Base-by-base conservation (phyloP, 352 stramenopile genomes). In the Elongisporangium senticosum region DNA sequence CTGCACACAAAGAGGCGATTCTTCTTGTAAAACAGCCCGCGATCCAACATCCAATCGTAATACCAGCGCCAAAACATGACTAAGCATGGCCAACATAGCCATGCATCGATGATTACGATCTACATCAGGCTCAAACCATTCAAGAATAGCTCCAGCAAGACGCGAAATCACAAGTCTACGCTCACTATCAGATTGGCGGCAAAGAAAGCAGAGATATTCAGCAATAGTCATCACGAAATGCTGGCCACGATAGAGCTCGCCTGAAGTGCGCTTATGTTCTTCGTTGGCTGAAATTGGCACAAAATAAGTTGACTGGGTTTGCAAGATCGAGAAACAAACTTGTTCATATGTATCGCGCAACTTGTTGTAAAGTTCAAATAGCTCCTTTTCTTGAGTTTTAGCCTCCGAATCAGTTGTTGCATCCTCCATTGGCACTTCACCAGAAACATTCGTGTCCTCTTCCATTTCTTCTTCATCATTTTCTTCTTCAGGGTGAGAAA, bases 401-500 rank as follows among this genome's bases (percentile, higher is more conserved):
- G 43, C 56, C 26, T 52, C 59, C 10, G 51, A 55, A 21, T 43
- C 21, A 15, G 24, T 33, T 5, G 49, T 23, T 28, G 23, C 2
- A 21, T 43, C 28, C 26, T 19, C 33, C 59, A 54, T 24, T 1
- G 14, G 17, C 40, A 53, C 48, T 4, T 54, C 63, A 57, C 61
- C 53, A n/a, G 70, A 63, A 1, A 74, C 66, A 22, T 56, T 55
- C 8, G 63, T 65, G 10, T 57, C 61, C 21, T 79, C 68, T 43
- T 68, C 61, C 11, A 64, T 56, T 23, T 68, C 62, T 20, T 52
- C 57, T 49, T 75, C 62, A 13, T 73, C 67, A 17, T 79, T 61
- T 22, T 54, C 77, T 22, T 87, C 74, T 48, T 92, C 81, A 23
- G 93, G 93, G 71, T 98, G 87, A 6, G 84, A 79, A 19, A 99